phyloP scores from a whole-genome alignment of 352 stramenopile species.

The Globisporangium abappressorium region DNA sequence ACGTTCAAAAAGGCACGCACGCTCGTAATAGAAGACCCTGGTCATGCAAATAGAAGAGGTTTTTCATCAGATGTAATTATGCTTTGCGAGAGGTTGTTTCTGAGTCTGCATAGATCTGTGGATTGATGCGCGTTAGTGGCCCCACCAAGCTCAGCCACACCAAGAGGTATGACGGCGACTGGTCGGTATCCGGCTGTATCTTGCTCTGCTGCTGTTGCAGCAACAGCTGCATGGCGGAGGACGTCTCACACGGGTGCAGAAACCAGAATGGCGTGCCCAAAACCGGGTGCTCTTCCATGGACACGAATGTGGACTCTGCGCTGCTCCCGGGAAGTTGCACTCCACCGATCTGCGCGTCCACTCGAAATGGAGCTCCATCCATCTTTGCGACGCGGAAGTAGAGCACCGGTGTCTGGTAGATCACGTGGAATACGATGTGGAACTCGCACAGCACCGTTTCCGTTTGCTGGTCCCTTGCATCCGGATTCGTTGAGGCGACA shows the following conservation, averaged over 20 bases:
- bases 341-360: slow-evolving; percentile 18
- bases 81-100: neutral
- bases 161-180: slow-evolving; percentile 40
- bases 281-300: slow-evolving; percentile 70
- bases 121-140: slow-evolving; percentile 45
- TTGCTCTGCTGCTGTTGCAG: slow-evolving; percentile 16
- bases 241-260: slow-evolving; percentile 78
- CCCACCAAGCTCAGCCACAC: slow-evolving; percentile 79
- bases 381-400: slow-evolving; percentile 52
- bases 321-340: slow-evolving; percentile 40
- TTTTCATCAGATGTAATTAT: neutral
- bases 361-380: slow-evolving; percentile 35
- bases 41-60: neutral
- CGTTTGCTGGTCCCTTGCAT: neutral
- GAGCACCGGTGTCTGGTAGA: slow-evolving; percentile 72
- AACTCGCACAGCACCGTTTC: slow-evolving; percentile 60
- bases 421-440: slow-evolving; percentile 78
- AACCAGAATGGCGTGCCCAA: slow-evolving; percentile 67
- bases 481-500: neutral
- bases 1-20: slow-evolving; percentile 1
- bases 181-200: neutral
- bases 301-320: slow-evolving; percentile 32
- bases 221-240: slow-evolving; percentile 61
- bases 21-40: neutral
- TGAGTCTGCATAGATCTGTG: neutral